These are phyloP conservation scores for Solanum pinnatisectum DNA, from an alignment of 257 asterid genomes.

Conservation along the genomic window DNA sequence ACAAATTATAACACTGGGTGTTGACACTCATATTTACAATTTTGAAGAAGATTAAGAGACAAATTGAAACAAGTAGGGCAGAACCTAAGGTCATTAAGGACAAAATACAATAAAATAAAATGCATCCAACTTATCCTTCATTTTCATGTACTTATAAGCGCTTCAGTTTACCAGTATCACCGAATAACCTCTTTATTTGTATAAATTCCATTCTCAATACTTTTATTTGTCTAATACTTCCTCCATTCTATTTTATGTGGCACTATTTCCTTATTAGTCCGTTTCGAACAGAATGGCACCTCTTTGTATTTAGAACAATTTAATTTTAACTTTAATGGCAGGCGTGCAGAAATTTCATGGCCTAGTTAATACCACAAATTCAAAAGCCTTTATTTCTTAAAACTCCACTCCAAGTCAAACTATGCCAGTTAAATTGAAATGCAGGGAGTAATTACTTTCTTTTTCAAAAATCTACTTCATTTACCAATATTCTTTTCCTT, in stretches of 20 bases:
- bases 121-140: not conserved
- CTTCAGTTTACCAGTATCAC: not conserved
- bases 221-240: not conserved
- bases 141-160: not conserved
- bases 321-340: not conserved
- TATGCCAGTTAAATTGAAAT: not conserved
- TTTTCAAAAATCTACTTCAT: not conserved
- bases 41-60: not conserved
- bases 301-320: not conserved
- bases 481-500: not conserved
- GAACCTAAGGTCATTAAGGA: not conserved
- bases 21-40: not conserved
- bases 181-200: not conserved
- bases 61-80: not conserved
- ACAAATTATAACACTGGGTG: not conserved
- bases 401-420: not conserved
- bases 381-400: not conserved
- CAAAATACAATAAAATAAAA: conserved; percentile 2
- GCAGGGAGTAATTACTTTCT: not conserved
- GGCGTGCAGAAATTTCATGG: not conserved
- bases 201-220: not conserved
- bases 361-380: not conserved
- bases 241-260: not conserved
- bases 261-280: not conserved
- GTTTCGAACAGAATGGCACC: not conserved